A percentile compares a stretch with the other conserved stretches of the same genome.
Evolutionary conservation across 2,329 filamentous ascomycete genomes (phyloP).

Genomic region (Neodidymelliopsis sp.): DNA sequence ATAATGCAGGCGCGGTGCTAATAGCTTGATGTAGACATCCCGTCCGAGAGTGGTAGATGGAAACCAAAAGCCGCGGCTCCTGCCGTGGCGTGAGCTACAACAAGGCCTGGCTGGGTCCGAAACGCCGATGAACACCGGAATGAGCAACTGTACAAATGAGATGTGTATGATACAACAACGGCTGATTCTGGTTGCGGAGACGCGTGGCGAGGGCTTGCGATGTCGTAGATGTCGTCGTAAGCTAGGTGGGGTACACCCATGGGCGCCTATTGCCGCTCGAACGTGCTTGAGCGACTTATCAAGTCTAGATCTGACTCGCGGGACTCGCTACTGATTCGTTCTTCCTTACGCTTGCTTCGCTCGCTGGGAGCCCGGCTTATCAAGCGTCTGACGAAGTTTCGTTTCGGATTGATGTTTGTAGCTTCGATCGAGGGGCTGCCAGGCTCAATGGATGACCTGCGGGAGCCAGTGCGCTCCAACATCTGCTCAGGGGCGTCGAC

Average conservation of each 20-base stretch:
- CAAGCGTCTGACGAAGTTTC: constrained; percentile 51
- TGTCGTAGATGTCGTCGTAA: constrained; percentile 26
- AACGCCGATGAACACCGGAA: constrained; percentile 24
- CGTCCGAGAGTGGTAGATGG: constrained; percentile 16
- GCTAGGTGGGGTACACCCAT: constrained; percentile 28
- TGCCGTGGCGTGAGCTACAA: constrained; percentile 14
- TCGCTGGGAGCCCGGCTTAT: constrained; percentile 55
- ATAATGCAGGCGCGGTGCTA: constrained; percentile 13
- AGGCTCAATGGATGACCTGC: constrained; percentile 37
- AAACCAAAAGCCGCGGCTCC: constrained; percentile 20
- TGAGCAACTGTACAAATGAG: constrained; percentile 31
- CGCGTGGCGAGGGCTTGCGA: constrained; percentile 20
- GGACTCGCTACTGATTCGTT: constrained; percentile 41
- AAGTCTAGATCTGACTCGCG: constrained; percentile 41
- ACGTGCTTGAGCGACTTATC: constrained; percentile 47
- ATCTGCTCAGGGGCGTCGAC: constrained; percentile 49
- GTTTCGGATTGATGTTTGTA: constrained; percentile 40
- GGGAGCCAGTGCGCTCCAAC: constrained; percentile 29
- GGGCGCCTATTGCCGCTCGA: constrained; percentile 39
- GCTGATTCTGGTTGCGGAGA: constrained; percentile 21
- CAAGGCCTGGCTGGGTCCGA: constrained; percentile 11
- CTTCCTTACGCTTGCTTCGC: constrained; percentile 47
- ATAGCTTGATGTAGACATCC: constrained; percentile 16
- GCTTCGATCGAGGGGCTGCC: constrained; percentile 41
- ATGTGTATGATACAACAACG: constrained; percentile 26